Percentiles rank a stretch among this genome's conserved stretches.
Conservation (phyloP, 2,329 filamentous ascomycete species). For the Colletotrichum neosansevieriae region DNA sequence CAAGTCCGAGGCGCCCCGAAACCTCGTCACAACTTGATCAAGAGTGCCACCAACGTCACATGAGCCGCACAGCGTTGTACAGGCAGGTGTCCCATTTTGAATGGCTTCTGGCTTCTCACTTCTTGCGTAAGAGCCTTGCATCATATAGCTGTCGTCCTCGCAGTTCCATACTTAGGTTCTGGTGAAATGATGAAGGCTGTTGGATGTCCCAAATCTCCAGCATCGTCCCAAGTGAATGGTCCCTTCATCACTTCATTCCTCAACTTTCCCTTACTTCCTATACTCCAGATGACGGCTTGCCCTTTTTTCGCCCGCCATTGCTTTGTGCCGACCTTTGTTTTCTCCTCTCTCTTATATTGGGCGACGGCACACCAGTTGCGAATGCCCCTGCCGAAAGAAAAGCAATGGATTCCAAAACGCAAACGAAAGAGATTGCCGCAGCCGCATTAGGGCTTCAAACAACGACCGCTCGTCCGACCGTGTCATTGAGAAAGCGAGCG, state of each 20-base stretch:
- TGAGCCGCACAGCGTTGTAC: constrained; percentile 6
- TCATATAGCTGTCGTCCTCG: constrained; percentile 28
- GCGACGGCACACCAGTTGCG: constrained; percentile 28
- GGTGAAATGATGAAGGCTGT: constrained; percentile 15
- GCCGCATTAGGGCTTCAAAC: constrained; percentile 14
- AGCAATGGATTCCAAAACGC: constrained; percentile 26
- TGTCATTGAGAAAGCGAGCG: constrained; percentile 34
- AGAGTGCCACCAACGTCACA: constrained; percentile 11
- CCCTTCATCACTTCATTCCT: constrained; percentile 37
- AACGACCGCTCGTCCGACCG: constrained; percentile 28
- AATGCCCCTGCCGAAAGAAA: constrained; percentile 8
- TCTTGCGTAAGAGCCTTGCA: constrained; percentile 21
- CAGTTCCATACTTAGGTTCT: constrained; percentile 3
- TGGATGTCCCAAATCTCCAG: neutral
- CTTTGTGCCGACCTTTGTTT: neutral
- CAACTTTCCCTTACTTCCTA: constrained; percentile 17
- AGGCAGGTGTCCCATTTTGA: constrained; percentile 3
- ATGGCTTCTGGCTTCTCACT: constrained; percentile 29
- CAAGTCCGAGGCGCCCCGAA: neutral
- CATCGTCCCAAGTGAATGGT: constrained; percentile 26
- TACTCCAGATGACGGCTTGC: constrained; percentile 32
- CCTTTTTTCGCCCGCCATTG: neutral
- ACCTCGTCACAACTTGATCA: neutral
- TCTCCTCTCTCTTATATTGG: constrained; percentile 17
- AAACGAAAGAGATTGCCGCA: constrained; percentile 20